Evolutionary conservation across 768 basidiomycete species (phyloP), one percentile per base, ranked within the genome.

Genomic region (Lactifluus volemus): DNA sequence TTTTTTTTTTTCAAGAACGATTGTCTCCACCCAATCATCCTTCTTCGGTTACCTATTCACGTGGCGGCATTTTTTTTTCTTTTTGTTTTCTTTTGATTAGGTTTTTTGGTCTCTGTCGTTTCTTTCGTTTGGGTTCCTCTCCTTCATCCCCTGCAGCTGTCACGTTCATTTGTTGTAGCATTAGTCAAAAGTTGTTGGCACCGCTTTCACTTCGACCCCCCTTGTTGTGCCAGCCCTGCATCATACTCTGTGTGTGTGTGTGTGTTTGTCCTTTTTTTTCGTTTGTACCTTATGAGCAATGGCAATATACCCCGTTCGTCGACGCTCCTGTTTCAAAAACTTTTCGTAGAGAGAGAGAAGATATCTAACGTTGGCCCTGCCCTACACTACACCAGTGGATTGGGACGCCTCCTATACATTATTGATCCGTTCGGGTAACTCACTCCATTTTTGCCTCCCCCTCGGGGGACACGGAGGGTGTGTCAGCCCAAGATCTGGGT

Each of bases 131-230:
- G 49, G 25, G 25, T 25, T 25, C 25, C 25, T 25, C 41, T 5
- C 21, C 25, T 53, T 36, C 36, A 48, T 47, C 51, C n/a, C 12
- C 10, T 50, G 25, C 49, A 53, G 52, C 58, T 59, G 34, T 59
- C 60, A 56, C 60, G 17, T 56, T 61, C 60, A 61, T 61, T 60
- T 61, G 60, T 60, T 61, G 60, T 61, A 61, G 60, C 60, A 52
- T 52, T 61, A 61, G 60, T 61, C 55, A 48, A 61, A 61, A 57
- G 49, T 61, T 30, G 42, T 45, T 51, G 36, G 55, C 50, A 56
- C 60, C 50, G 32, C 30, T 25, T 25, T 41, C 49, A 30, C n/a
- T 21, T 14, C 29, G 8, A 10, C 10, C 5, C 5, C 45, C n/a
- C 17, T 11, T 45, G 59, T 53, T 49, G 49, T 55, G 60, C 30